Evolutionary conservation across 768 basidiomycete genomes (phyloP).

Genomic region (Termitomyces titanicus): DNA sequence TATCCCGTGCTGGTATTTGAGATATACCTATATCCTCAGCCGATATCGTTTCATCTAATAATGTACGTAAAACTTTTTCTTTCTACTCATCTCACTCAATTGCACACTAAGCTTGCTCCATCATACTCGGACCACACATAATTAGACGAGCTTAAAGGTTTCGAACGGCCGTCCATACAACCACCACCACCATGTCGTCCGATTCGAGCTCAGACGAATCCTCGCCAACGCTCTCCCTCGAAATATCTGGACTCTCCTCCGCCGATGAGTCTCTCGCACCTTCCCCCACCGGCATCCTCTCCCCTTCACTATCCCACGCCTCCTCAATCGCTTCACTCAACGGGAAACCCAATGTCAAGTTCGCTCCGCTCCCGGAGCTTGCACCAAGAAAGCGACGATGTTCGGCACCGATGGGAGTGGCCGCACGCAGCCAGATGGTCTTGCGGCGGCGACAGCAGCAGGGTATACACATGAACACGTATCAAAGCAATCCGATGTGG

Average conservation of each 20-base stretch:
- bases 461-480: conserved; percentile 1
- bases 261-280: conserved; percentile 10
- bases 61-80: not conserved
- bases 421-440: conserved; percentile 42
- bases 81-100: too few relatives aligned
- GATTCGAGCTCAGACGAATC: conserved; percentile 11
- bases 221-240: conserved; percentile 7
- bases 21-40: not conserved
- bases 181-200: conserved; percentile 7
- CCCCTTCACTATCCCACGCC: conserved; percentile 39
- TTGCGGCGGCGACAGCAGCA: conserved; percentile 24
- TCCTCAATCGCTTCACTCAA: conserved; percentile 29
- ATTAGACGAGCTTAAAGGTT: not conserved
- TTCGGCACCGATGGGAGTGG: conserved; percentile 49
- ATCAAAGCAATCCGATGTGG: conserved; percentile 27
- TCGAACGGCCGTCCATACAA: not conserved
- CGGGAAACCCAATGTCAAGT: conserved; percentile 40
- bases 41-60: not conserved
- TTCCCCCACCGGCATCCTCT: conserved; percentile 37
- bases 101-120: not conserved
- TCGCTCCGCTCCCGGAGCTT: conserved; percentile 56
- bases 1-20: not conserved
- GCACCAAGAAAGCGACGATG: conserved; percentile 48
- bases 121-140: not conserved
- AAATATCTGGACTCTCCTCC: conserved; percentile 9